Base-by-base conservation (phyloP, 371 early-diverging fungal genomes). In the Mortierella polycephala region DNA sequence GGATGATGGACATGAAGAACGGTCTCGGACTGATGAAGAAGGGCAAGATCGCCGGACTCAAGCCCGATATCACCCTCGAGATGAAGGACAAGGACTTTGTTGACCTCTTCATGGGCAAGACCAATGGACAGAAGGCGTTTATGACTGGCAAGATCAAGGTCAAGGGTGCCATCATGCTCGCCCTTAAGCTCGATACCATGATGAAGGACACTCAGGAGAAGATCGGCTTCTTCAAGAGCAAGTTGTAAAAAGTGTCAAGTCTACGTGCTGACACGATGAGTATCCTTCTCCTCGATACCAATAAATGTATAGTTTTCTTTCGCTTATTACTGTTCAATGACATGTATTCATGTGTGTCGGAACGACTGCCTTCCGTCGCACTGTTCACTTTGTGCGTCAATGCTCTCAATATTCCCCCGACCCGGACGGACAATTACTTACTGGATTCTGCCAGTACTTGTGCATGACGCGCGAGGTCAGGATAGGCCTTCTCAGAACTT, bases 61-160 rank as follows among this genome's bases (percentile, higher is more conserved):
- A 90, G 81, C 85, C 93, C 39, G 93, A 93, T 69, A 89, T 91
- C 55, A 86, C 83, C 9, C 75, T 94, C 16, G 81, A 83, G 42
- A 67, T 93, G 73, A 82, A 77, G 68, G 93, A 96, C 74, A 84
- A 87, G 67, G 96, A 94, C 83, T 95, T 97, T 88, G 92, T 94
- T 51, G 90, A 93, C 60, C 81, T 97, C 60, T 92, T 94, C 30
- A 67, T 83, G 41, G 95, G 94, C 57, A 96, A 96, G 86, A 82
- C 94, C 52, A 96, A 91, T 64, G 89, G 87, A 21, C 95, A 94
- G 85, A 87, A 90, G 73, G 94, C 94, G 7, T 96, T 94, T 80
- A 92, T 93, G 93, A 60, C 77, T 4, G 94, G 96, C 40, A 94
- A 90, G 85, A 86, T 96, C 77, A 95, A 95, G 85, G 84, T 95